Base-by-base conservation (phyloP, 108 stramenopile species). In the Craspedostauros australis region DNA sequence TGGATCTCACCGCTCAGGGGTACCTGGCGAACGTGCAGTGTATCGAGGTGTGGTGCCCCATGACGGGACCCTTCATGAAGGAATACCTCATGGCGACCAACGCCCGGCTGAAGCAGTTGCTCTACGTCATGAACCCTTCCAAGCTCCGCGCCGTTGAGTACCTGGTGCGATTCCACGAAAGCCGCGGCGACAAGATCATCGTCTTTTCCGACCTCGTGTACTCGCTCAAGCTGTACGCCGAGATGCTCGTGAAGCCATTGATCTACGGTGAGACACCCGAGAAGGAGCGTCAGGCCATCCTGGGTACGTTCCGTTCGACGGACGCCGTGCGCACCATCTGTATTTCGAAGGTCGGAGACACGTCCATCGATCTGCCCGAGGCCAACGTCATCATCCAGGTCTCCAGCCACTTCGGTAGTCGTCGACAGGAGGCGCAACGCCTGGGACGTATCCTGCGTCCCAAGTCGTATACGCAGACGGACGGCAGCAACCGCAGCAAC, bases 331-430 rank as follows among this genome's bases (percentile, higher is more conserved):
- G 95, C 44, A 94, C 93, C 11, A 88, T 98, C 32, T 94, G 92
- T 62, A 90, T 98, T 26, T 83, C 80, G 46, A 92, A 95, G 46
- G 99, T 99, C 38, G 99, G 99, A 16, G 99, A 99, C 63, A 96
- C 96, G 15, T 93, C 95, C 14, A 96, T 99, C 59, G 99, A 99
- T 73, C 74, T 99, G 16, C 99, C 99, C 21, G 97, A 98, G 50
- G 99, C 99, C 45, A 99, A 99, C 72, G 99, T 99, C 5, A 96
- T 99, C 65, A 96, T 99, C 43, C 99, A 99, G 67, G 95, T 99
- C 5, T 96, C 96, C 43, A 89, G 84, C 39, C 97, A 99, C 57
- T 98, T 96, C 69, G 96, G 96, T 22, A 92, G 93, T 45, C 82
- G 99, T 5, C 87, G 97, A 25, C 99, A 99, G 77, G 99, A 99